Base-by-base conservation (phyloP, 2,329 filamentous ascomycete species). In the Calycina herbarum region DNA sequence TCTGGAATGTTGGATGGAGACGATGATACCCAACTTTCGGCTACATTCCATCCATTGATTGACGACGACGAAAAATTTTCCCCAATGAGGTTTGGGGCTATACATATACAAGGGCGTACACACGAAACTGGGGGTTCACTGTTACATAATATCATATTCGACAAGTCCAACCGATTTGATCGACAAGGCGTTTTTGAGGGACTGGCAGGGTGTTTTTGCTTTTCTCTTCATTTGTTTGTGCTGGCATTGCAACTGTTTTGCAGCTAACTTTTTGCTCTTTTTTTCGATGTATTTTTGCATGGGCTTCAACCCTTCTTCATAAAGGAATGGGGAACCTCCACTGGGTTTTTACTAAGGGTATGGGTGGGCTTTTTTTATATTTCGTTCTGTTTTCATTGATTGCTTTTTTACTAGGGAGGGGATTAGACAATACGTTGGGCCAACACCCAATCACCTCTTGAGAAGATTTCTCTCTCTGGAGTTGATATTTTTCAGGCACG, bases 1-100 rank as follows among this genome's bases (percentile, higher is more conserved):
- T 90, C 70, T 89, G 87, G 88, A 90, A 90, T 75, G 88, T 73
- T 24, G 74, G 74, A 29, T 76, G 74, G 74, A 71, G 73, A 66
- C 68, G 74, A 59, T 76, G 67, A 68, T 69, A 59, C 8, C 29
- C 27, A 29, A n/a, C 20, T 13, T 17, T 57, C 38, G 38, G 40
- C 24, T 40, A 48, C 42, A 27, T 33, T 40, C 35, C 40, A 61
- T 38, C 42, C 59, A 59, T 17, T 13, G 48, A 13, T 27, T 51
- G 48, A 27, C 48, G 48, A 51, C n/a, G 20, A 51, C 20, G 48
- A 24, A 24, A 27, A 27, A 11, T 13, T 13, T 11, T 8, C 8
- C 48, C 8, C 11, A 15, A 5, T 40, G 38, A 40, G 38, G 20
- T 11, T 51, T 51, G 20, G 24, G 48, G 20, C 48, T 51, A 51